These are phyloP conservation scores for Arabidopsis lyrata DNA, from an alignment of 441 rosid species.

Conservation along the genomic window DNA sequence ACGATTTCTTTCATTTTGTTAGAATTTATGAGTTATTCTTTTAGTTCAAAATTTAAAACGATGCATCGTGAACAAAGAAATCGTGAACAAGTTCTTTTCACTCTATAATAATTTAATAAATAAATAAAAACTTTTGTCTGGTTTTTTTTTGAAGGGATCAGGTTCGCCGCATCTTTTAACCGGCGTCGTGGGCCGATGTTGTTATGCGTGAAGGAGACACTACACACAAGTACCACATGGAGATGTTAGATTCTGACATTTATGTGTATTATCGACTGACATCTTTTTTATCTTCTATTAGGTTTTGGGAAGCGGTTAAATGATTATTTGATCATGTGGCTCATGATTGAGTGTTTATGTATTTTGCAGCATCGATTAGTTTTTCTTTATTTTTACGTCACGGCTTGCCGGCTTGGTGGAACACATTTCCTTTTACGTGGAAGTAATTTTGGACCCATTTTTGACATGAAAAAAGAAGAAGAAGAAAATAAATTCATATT, in stretches of 20 bases:
- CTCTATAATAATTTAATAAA: background rate
- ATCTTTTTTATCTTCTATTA: constrained; percentile 23
- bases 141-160: background rate
- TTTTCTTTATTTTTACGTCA: constrained; percentile 2
- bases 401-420: constrained; percentile 9
- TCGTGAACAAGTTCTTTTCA: background rate
- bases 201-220: background rate
- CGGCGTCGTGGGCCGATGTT: constrained; percentile 4
- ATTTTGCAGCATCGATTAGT: constrained; percentile 4
- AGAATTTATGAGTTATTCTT: background rate
- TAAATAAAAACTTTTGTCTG: background rate
- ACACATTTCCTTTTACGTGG: constrained; percentile 1
- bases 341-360: constrained; percentile 8
- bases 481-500: background rate
- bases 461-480: too few relatives aligned
- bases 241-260: constrained; percentile 26
- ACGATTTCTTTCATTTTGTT: background rate
- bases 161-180: constrained; percentile 22
- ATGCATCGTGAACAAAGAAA: background rate
- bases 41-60: background rate
- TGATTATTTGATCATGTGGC: constrained; percentile 26
- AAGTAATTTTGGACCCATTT: background rate
- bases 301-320: constrained; percentile 20
- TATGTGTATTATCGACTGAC: constrained; percentile 25
- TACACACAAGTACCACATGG: constrained; percentile 6